Evolutionary conservation across 1,284 basidiomycete genomes (phyloP), one percentile per base, ranked within the genome.

Genomic region (Uromyces viciae-fabae): DNA sequence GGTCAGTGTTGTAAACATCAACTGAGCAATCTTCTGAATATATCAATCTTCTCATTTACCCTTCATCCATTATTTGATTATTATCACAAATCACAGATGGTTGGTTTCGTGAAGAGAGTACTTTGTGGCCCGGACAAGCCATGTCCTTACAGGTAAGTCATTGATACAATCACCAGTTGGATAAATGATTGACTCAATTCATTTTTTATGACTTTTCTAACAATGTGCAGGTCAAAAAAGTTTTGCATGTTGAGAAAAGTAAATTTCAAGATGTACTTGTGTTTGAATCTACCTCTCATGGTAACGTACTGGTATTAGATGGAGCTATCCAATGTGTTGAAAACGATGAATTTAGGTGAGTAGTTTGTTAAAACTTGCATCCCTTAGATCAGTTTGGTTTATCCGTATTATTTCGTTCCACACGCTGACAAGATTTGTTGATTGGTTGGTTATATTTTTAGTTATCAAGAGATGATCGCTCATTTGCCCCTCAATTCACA

Each of bases 401-500:
- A n/a, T n/a, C n/a, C n/a, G n/a, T n/a, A n/a, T n/a, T n/a, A n/a
- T n/a, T 58, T 54, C 9, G 36, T 25, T 19, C 25, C 52, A 54
- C 52, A 25, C 19, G 19, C 25, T 54, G 52, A 54, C 42, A 52
- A 33, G 40, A 4, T 36, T 42, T 60, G 14, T 33, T 25, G 54
- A 62, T 49, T 49, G 46, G 38, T 25, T 28, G 33, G n/a, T 28
- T n/a, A n/a, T 52, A 9, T 40, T 31, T 31, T 31, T 84, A 95
- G 93, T n/a, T 98, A 98, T 88, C 97, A 99, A 87, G 96, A 99
- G 88, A 98, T 99, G 96, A 99, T 99, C 85, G 90, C 96, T 25
- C 95, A 98, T 88, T 88, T 99, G 72, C 96, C 96, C 52, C 90
- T 99, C 83, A 92, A 94, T 33, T 95, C 92, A 83, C 96, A 99